Conservation (phyloP, 805 yeast species). For the Candida chauliodis region DNA sequence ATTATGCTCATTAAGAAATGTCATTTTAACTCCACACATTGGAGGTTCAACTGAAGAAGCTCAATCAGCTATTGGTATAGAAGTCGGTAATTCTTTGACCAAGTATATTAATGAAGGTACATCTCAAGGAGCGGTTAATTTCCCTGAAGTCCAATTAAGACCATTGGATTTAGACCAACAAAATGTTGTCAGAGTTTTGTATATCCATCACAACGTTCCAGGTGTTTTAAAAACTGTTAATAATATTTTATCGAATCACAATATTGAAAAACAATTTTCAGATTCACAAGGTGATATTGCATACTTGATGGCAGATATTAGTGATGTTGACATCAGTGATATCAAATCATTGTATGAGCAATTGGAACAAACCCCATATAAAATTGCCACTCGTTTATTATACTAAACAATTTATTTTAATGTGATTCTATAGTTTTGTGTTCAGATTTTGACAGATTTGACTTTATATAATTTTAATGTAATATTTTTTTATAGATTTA, state of each 20-base stretch:
- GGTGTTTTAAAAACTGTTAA: constrained; percentile 98
- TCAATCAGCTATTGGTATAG: constrained; percentile 94
- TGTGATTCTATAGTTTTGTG: too few species aligned
- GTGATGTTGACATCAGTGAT: constrained; percentile 77
- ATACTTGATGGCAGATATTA: constrained; percentile 95
- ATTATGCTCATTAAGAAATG: constrained; percentile 75
- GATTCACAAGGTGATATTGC: constrained; percentile 96
- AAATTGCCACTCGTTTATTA: constrained; percentile 84
- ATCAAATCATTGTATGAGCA: constrained; percentile 81
- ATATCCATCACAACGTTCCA: constrained; percentile 96
- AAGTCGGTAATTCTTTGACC: constrained; percentile 81
- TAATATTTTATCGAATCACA: constrained; percentile 89
- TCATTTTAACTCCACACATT: constrained; percentile 93
- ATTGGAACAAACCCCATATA: constrained; percentile 85
- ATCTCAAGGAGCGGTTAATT: constrained; percentile 93
- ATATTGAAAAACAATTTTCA: constrained; percentile 97
- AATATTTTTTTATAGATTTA: not conserved
- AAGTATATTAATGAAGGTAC: constrained; percentile 95
- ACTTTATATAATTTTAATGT: not conserved
- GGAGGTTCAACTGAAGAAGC: constrained; percentile 99
- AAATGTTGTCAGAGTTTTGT: constrained; percentile 86
- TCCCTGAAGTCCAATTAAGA: constrained; percentile 96
- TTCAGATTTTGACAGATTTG: not conserved
- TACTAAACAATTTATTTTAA: constrained; percentile 59
- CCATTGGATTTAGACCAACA: constrained; percentile 83